Percentiles rank a stretch among this genome's conserved stretches.
These are phyloP conservation scores for Nitzschia sp. DNA, from an alignment of 108 stramenopile genomes.

Conservation along the genomic window DNA sequence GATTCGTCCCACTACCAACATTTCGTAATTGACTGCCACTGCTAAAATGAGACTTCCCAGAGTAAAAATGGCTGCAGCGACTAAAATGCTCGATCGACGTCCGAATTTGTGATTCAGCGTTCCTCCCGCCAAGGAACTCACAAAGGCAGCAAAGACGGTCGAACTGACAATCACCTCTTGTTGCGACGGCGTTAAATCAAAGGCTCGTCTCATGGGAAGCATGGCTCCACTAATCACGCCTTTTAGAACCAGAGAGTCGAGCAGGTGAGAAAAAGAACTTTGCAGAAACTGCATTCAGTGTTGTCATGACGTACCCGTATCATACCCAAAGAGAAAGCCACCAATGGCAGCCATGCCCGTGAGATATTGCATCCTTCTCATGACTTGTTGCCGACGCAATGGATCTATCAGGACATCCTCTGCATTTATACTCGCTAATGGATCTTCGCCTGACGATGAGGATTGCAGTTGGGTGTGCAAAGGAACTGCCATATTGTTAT, in stretches of 20 bases:
- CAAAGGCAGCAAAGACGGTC: conserved; percentile 59
- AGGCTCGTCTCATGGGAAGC: conserved; percentile 42
- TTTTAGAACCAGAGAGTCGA: background rate
- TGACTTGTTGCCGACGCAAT: background rate
- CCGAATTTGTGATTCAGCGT: conserved; percentile 47
- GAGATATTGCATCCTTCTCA: conserved; percentile 41
- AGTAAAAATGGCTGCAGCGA: conserved; percentile 51
- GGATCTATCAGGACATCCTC: conserved; percentile 7
- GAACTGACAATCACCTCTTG: conserved; percentile 58
- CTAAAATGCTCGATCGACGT: conserved; percentile 42
- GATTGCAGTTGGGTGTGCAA: too few species aligned
- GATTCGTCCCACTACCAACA: conserved; percentile 61
- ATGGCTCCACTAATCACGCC: conserved; percentile 38
- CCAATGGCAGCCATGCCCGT: conserved; percentile 60
- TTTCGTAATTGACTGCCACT: conserved; percentile 33
- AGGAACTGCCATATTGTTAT: too few species aligned
- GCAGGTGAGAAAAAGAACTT: background rate
- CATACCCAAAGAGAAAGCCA: conserved; percentile 66
- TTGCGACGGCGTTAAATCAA: conserved; percentile 36
- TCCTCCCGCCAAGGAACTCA: conserved; percentile 40
- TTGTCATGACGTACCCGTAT: conserved; percentile 53
- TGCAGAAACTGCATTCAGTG: background rate
- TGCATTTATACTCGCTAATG: background rate
- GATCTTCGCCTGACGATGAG: too few species aligned
- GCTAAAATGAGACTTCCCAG: conserved; percentile 47